Percentiles rank a stretch among this genome's conserved stretches.
Evolutionary conservation across 345 rosid species (phyloP).

Genomic region (Balakata baccata): DNA sequence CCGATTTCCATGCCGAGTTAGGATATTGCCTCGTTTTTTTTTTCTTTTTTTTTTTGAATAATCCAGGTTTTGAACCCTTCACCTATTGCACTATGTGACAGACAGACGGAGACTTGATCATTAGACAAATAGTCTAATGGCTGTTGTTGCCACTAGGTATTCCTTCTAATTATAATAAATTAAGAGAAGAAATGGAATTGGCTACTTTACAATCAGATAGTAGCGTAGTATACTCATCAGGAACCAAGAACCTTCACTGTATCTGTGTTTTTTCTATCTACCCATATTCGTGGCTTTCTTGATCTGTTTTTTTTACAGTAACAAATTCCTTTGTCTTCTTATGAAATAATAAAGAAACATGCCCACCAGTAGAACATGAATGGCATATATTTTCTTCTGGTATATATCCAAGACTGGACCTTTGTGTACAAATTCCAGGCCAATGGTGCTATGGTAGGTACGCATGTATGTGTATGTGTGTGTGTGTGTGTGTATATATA

Average conservation of each 20-base stretch:
- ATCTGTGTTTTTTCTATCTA: neutral
- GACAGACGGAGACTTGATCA: neutral
- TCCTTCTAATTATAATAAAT: neutral
- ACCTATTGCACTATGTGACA: neutral
- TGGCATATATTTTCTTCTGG: slow-evolving; percentile 4
- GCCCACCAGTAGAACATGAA: neutral
- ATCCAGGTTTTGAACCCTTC: neutral
- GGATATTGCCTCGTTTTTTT: no score
- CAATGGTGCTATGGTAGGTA: neutral
- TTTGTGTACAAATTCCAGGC: slow-evolving; percentile 1
- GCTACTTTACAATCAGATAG: slow-evolving; percentile 1
- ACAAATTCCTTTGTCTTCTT: neutral
- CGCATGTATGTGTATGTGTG: neutral
- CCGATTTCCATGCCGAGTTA: no score
- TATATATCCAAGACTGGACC: neutral
- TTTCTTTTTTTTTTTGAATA: no score
- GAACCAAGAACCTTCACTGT: neutral
- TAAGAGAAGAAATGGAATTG: neutral
- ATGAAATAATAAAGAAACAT: neutral
- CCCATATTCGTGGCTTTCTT: neutral
- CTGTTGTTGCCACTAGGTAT: neutral
- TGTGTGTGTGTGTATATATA: no score
- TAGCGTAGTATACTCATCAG: neutral
- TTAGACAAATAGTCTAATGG: neutral
- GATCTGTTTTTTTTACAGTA: neutral